phyloP scores from a whole-genome alignment of 1,284 basidiomycete species.

The Leccinum pachyderme region DNA sequence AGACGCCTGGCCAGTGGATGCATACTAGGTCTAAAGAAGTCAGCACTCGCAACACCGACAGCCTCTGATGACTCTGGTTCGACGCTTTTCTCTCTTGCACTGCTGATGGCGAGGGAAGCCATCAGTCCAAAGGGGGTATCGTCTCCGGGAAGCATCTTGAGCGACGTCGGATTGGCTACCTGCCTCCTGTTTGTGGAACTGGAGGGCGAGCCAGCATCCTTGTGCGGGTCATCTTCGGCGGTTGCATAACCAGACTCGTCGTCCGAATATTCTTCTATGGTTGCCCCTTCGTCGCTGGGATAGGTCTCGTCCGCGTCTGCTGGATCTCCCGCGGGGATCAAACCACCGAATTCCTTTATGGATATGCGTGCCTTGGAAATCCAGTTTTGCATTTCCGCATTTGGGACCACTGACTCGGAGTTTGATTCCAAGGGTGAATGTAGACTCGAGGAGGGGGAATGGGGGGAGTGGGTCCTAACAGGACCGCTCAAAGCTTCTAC shows the following conservation, averaged over 20 bases:
- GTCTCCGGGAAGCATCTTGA: constrained; percentile 55
- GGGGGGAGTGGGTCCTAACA: constrained; percentile 26
- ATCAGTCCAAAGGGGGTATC: constrained; percentile 71
- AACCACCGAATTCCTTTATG: constrained; percentile 61
- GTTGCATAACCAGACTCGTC: constrained; percentile 39
- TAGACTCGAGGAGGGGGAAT: constrained; percentile 28
- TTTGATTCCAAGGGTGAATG: constrained; percentile 25
- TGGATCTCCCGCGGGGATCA: constrained; percentile 53
- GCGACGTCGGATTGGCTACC: constrained; percentile 33
- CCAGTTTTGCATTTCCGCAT: constrained; percentile 62
- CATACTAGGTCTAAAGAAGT: constrained; percentile 67
- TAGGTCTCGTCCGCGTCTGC: constrained; percentile 35
- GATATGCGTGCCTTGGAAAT: constrained; percentile 66
- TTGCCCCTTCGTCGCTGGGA: constrained; percentile 21
- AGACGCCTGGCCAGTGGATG: constrained; percentile 1
- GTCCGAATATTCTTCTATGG: constrained; percentile 28
- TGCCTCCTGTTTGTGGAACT: constrained; percentile 31
- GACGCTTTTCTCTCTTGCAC: constrained; percentile 42
- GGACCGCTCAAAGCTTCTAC: constrained; percentile 43
- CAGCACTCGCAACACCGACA: constrained; percentile 59
- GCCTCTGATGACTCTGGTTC: constrained; percentile 44
- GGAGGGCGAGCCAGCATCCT: constrained; percentile 25
- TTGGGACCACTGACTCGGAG: constrained; percentile 31
- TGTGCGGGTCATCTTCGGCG: constrained; percentile 27
- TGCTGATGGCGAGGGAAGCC: constrained; percentile 55